Conservation (phyloP, 106 monocot species). For the Vanilla planifolia region DNA sequence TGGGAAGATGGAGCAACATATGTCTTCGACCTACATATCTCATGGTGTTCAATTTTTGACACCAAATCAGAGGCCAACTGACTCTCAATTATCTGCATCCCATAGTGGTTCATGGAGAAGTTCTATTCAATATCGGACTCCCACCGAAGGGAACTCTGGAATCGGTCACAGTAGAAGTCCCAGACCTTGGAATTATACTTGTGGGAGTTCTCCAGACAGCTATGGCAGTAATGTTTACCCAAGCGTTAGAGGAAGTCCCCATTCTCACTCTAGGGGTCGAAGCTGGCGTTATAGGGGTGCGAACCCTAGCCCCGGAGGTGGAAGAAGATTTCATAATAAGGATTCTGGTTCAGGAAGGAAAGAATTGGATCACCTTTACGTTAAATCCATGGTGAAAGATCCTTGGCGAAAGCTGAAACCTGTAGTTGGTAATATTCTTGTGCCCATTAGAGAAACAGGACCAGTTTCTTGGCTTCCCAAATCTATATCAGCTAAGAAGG, state of each 20-base stretch:
- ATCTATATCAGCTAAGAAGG: conserved; percentile 32
- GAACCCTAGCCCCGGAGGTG: conserved; percentile 20
- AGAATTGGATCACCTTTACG: conserved; percentile 6
- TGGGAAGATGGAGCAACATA: conserved; percentile 12
- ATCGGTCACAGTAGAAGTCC: background rate
- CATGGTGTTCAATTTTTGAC: conserved; percentile 4
- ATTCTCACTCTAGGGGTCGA: conserved; percentile 20
- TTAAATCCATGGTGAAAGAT: conserved; percentile 37
- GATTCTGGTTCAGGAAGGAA: background rate
- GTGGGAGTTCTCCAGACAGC: conserved; percentile 5
- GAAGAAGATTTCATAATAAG: conserved; percentile 7
- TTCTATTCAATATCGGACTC: conserved; percentile 10
- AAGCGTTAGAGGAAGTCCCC: conserved; percentile 12
- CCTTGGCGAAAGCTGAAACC: conserved; percentile 50
- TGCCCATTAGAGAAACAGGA: conserved; percentile 14
- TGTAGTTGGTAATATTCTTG: conserved; percentile 40
- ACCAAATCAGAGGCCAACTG: conserved; percentile 13
- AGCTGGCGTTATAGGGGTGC: conserved; percentile 3
- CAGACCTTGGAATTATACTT: conserved; percentile 8
- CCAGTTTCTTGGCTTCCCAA: conserved; percentile 32
- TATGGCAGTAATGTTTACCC: background rate
- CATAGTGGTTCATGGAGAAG: conserved; percentile 15
- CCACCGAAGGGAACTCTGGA: conserved; percentile 1
- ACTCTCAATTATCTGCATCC: background rate
- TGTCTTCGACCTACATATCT: background rate